Base-by-base conservation (phyloP, 768 basidiomycete species). In the Candolleomyces aberdarensis region DNA sequence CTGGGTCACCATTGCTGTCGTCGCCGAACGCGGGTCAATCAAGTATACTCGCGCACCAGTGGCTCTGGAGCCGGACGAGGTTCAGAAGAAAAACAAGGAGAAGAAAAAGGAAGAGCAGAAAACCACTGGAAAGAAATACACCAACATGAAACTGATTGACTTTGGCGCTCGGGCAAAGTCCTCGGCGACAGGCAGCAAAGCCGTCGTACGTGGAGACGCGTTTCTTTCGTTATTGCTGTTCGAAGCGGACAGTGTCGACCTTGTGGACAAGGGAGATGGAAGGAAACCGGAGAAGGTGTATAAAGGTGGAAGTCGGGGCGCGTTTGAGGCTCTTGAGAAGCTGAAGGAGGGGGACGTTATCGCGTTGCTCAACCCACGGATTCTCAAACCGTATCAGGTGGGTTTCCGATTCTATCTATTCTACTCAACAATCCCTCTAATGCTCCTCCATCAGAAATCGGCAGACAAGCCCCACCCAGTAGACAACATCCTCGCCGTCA, bases 1-100 rank as follows among this genome's bases (percentile, higher is more conserved):
- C 72, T 98, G 94, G 91, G 83, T 98, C 46, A 96, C 95, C 6
- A 92, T 99, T 51, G 96, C 94, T 2, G 96, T 98, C 5, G 87
- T 99, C 14, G 96, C 95, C 2, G 94, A 96, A 71, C 85, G 94
- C 20, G 88, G 94, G 3, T 88, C 87, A 7, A 78, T 96, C 69
- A 86, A 84, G 64, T 83, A 87, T 65, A 92, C 81, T 51, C 83
- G 82, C 60, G 86, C 88, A 32, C 89, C 89, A 53, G 84, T 88
- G 19, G 70, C 80, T 13, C 70, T 83, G 7, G 82, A 74, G 36
- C 78, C 77, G 29, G 82, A 74, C 17, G 76, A 76, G 2, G 75
- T 72, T 13, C 68, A 71, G 14, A 55, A 50, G 46, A 75, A 75
- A 57, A 71, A 71, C 62, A 73, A 69, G 36, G 69, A 66, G 56